Percentiles rank a stretch among this genome's conserved stretches.
Evolutionary conservation across 768 basidiomycete species (phyloP).

Genomic region (Suillus hirtellus): DNA sequence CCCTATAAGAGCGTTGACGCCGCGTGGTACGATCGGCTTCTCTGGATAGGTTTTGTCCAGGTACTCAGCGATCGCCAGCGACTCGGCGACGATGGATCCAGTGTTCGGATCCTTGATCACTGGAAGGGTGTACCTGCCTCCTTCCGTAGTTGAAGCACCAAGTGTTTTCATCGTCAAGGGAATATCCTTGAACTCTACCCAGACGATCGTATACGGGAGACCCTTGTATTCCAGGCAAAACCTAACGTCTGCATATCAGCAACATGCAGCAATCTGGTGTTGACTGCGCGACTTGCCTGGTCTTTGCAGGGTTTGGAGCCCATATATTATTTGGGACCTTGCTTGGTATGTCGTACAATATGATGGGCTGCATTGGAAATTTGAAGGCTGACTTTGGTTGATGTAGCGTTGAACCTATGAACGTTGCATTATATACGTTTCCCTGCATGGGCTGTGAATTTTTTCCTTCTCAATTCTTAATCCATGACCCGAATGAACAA

Average conservation of each 20-base stretch:
- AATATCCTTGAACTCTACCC: slow-evolving; percentile 53
- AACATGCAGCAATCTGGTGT: not conserved
- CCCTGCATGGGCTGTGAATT: not conserved
- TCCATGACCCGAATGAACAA: not conserved
- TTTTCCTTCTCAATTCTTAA: not conserved
- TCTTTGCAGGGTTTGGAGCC: slow-evolving; percentile 37
- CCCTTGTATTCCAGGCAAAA: slow-evolving; percentile 36
- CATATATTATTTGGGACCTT: slow-evolving; percentile 26
- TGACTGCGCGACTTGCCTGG: slow-evolving; percentile 23
- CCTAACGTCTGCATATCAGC: slow-evolving; percentile 14
- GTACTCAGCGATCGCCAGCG: slow-evolving; percentile 15
- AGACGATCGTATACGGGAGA: slow-evolving; percentile 45
- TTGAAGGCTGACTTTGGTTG: not conserved
- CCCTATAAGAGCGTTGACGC: slow-evolving; percentile 1
- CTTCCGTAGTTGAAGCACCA: slow-evolving; percentile 24
- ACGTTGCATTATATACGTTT: not conserved
- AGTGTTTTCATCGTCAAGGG: slow-evolving; percentile 33
- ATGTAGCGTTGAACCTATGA: not conserved
- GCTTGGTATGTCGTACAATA: slow-evolving; percentile 42
- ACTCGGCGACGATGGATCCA: slow-evolving; percentile 9
- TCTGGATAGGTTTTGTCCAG: slow-evolving; percentile 12
- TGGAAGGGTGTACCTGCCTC: slow-evolving; percentile 12
- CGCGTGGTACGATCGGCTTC: slow-evolving; percentile 8
- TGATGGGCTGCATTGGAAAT: slow-evolving; percentile 24
- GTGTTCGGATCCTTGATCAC: slow-evolving; percentile 15